Conservation (phyloP, 2,329 filamentous ascomycete genomes). For the Tricladium varicosporioides region DNA sequence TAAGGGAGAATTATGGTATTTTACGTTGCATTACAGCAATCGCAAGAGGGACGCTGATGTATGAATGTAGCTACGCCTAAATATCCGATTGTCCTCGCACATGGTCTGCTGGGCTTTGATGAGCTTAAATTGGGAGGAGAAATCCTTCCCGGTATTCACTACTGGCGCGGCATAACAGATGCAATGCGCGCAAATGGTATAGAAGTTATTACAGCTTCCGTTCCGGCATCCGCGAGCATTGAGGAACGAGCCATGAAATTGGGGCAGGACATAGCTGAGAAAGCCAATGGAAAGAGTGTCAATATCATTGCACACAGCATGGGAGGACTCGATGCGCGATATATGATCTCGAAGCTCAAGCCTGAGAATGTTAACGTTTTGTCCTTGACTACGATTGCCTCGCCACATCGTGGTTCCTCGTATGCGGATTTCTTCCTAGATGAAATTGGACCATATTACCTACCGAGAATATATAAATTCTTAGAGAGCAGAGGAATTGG, state of each 20-base stretch:
- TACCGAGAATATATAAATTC: conserved; percentile 55
- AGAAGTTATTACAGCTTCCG: conserved; percentile 57
- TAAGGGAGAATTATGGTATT: conserved; percentile 56
- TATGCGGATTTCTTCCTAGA: conserved; percentile 55
- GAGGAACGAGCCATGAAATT: conserved; percentile 58
- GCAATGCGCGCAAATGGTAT: conserved; percentile 53
- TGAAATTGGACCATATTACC: conserved; percentile 43
- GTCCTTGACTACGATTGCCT: conserved; percentile 38
- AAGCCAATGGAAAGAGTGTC: conserved; percentile 55
- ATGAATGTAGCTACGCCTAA: conserved; percentile 48
- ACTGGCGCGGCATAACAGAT: conserved; percentile 64
- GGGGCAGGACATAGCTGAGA: conserved; percentile 49
- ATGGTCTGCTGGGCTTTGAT: conserved; percentile 63
- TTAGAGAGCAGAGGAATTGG: conserved; percentile 52
- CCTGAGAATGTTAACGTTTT: conserved; percentile 45
- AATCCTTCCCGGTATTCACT: conserved; percentile 54
- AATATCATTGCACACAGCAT: conserved; percentile 74
- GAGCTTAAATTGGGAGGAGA: conserved; percentile 50
- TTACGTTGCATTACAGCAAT: background rate
- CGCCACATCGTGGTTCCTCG: conserved; percentile 38
- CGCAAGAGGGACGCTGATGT: background rate
- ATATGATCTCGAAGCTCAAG: conserved; percentile 59
- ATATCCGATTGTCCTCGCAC: conserved; percentile 62
- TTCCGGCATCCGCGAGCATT: conserved; percentile 61
- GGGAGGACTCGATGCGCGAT: conserved; percentile 63